These are phyloP conservation scores for Pythium chondricola DNA, from an alignment of 352 stramenopile genomes.

Conservation along the genomic window DNA sequence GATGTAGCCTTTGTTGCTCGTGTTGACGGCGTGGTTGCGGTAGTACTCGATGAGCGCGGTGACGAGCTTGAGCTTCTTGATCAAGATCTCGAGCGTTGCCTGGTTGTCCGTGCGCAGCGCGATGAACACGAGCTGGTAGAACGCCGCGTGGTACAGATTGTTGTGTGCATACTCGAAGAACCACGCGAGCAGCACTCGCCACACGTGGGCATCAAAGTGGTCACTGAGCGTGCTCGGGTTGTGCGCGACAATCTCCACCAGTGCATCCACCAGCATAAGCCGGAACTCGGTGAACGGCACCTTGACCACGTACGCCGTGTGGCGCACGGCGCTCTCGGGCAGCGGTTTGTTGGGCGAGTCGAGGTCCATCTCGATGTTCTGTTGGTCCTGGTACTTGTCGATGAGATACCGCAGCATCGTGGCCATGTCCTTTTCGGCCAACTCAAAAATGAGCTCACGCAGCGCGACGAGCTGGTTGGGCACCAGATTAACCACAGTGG, in stretches of 20 bases:
- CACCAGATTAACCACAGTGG: slow-evolving; percentile 81
- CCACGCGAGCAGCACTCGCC: slow-evolving; percentile 82
- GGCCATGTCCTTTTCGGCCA: slow-evolving; percentile 58
- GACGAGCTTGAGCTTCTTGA: slow-evolving; percentile 87
- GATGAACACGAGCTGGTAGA: slow-evolving; percentile 89
- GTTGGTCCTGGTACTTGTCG: slow-evolving; percentile 72
- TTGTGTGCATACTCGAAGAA: slow-evolving; percentile 91
- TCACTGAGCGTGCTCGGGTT: slow-evolving; percentile 65
- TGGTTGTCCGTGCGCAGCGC: slow-evolving; percentile 82
- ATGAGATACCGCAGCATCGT: slow-evolving; percentile 67
- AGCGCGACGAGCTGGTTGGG: slow-evolving; percentile 72
- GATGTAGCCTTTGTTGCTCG: slow-evolving; percentile 85
- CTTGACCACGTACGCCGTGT: slow-evolving; percentile 86
- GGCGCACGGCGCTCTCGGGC: slow-evolving; percentile 57
- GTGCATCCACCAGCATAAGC: slow-evolving; percentile 72
- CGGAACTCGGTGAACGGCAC: slow-evolving; percentile 88
- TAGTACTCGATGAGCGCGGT: slow-evolving; percentile 82
- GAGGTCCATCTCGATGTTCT: slow-evolving; percentile 71
- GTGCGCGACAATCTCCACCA: slow-evolving; percentile 82
- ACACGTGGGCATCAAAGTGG: slow-evolving; percentile 78
- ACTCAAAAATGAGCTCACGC: slow-evolving; percentile 63
- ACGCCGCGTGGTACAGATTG: slow-evolving; percentile 87
- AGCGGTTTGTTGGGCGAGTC: slow-evolving; percentile 45
- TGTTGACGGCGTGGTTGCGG: slow-evolving; percentile 40
- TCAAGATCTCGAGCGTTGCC: slow-evolving; percentile 63